These are phyloP conservation scores for Cynara cardunculus DNA, from an alignment of 129 eudicot species.

Conservation along the genomic window DNA sequence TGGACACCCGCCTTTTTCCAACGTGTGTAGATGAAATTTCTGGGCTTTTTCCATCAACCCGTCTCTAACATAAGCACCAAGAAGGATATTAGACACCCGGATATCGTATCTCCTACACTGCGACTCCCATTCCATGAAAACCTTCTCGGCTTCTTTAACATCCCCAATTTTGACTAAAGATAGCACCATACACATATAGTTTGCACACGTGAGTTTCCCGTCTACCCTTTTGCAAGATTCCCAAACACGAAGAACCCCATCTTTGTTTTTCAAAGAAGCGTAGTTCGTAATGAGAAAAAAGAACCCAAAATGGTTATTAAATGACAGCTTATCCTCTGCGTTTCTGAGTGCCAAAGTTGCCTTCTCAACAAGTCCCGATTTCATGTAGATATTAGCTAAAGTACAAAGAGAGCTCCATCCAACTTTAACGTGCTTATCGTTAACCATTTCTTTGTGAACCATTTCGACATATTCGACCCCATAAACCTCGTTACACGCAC, in stretches of 20 bases:
- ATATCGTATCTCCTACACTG: slow-evolving; percentile 49
- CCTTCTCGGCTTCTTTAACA: slow-evolving; percentile 44
- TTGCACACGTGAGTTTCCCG: slow-evolving; percentile 41
- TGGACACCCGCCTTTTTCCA: slow-evolving; percentile 50
- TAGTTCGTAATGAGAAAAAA: slow-evolving; percentile 51
- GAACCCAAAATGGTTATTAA: slow-evolving; percentile 38
- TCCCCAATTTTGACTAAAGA: slow-evolving; percentile 47
- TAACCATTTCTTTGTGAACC: slow-evolving; percentile 47
- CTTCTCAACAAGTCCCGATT: slow-evolving; percentile 36
- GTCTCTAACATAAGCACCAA: slow-evolving; percentile 52
- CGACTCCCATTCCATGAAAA: slow-evolving; percentile 50
- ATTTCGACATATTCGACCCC: slow-evolving; percentile 34
- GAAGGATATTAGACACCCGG: slow-evolving; percentile 60
- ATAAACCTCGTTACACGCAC: slow-evolving; percentile 39
- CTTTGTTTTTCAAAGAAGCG: slow-evolving; percentile 39
- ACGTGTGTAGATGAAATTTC: slow-evolving; percentile 38
- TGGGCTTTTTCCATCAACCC: slow-evolving; percentile 50
- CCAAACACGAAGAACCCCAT: slow-evolving; percentile 57
- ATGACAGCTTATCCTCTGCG: slow-evolving; percentile 48
- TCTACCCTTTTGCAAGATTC: slow-evolving; percentile 42
- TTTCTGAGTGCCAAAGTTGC: slow-evolving; percentile 33
- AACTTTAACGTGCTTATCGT: slow-evolving; percentile 35
- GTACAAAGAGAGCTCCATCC: slow-evolving; percentile 70
- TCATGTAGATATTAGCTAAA: slow-evolving; percentile 51
- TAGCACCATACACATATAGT: slow-evolving; percentile 55